Evolutionary conservation across 2,329 filamentous ascomycete species (phyloP).

Genomic region (Plenodomus biglobosus): DNA sequence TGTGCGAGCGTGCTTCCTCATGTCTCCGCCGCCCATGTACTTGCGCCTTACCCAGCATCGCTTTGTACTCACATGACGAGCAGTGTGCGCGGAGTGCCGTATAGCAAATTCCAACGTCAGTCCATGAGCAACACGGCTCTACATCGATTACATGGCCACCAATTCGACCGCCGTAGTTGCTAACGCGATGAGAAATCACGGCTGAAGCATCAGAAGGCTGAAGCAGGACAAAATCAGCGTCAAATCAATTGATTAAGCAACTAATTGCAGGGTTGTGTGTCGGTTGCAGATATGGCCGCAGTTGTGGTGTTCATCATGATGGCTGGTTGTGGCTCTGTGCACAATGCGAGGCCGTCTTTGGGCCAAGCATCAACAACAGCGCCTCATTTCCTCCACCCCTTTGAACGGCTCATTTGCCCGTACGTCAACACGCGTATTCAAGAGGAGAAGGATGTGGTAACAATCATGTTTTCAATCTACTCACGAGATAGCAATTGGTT

Average conservation of each 20-base stretch:
- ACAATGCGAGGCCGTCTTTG: slow-evolving; percentile 32
- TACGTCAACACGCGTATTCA: slow-evolving; percentile 12
- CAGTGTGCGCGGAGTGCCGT: slow-evolving; percentile 40
- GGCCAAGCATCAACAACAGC: slow-evolving; percentile 28
- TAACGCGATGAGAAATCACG: slow-evolving; percentile 21
- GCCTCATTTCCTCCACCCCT: slow-evolving; percentile 25
- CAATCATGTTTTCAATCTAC: slow-evolving; percentile 26
- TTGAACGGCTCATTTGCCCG: slow-evolving; percentile 21
- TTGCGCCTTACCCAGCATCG: slow-evolving; percentile 44
- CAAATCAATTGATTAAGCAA: slow-evolving; percentile 32
- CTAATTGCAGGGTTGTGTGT: slow-evolving; percentile 35
- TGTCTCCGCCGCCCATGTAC: slow-evolving; percentile 37
- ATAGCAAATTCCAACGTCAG: slow-evolving; percentile 47
- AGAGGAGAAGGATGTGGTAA: slow-evolving; percentile 1
- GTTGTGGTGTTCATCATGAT: slow-evolving; percentile 39
- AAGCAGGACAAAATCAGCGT: slow-evolving; percentile 25
- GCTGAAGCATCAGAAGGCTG: slow-evolving; percentile 16
- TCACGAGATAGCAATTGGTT: slow-evolving; percentile 31
- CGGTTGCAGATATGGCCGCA: slow-evolving; percentile 34
- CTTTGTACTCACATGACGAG: slow-evolving; percentile 45
- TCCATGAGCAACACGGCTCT: slow-evolving; percentile 17
- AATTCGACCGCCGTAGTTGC: slow-evolving; percentile 21
- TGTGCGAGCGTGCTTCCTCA: slow-evolving; percentile 38
- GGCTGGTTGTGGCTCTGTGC: slow-evolving; percentile 36
- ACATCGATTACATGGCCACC: slow-evolving; percentile 15